Evolutionary conservation across 257 asterid species (phyloP), one percentile per base, ranked within the genome.

Genomic region (Solanum habrochaites): DNA sequence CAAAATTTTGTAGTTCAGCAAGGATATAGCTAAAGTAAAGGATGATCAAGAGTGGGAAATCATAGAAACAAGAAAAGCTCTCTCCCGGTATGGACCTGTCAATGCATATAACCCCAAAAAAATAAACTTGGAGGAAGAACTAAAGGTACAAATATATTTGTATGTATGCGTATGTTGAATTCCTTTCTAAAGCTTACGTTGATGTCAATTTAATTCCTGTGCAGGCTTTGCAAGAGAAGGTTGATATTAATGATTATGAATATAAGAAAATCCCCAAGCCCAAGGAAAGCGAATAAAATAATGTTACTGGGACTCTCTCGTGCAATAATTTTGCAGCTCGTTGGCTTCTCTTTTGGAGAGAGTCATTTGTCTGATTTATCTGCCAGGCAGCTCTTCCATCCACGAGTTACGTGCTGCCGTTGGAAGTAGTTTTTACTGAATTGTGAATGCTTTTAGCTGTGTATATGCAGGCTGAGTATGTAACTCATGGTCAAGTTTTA

Each of bases 41-140:
- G 98, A 97, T 87, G 99, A 95, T 80, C 93, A 91, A 83, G 98
- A 95, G 87, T 97, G 99, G 98, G 98, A 97, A 90, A 97, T 97
- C 64, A 94, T 93, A 18, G 99, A 94, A 94, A 85, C 98, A 52
- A 92, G 90, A 88, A 93, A 94, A 93, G 95, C 97, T 69, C 93
- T 95, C 21, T 97, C 99, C 27, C 91, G 96, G 90, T 91, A 95
- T 20, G 98, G 98, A 82, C 99, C 97, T 25, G 89, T 93, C 52
- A 89, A 89, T 85, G 96, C 98, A 45, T 96, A 95, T 86, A 93
- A 95, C 67, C 99, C 98, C 70, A 95, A 93, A 90, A 94, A 90
- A 72, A 91, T 89, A 67, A 94, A 97, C 5, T 88, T 95, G 82
- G 99, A 95, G 86, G 98, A 97, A 91, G 99, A 97, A 88, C 92